Percentiles rank a stretch among this genome's conserved stretches.
These are phyloP conservation scores for Pleurotus eryngii DNA, from an alignment of 768 basidiomycete genomes.

Conservation along the genomic window DNA sequence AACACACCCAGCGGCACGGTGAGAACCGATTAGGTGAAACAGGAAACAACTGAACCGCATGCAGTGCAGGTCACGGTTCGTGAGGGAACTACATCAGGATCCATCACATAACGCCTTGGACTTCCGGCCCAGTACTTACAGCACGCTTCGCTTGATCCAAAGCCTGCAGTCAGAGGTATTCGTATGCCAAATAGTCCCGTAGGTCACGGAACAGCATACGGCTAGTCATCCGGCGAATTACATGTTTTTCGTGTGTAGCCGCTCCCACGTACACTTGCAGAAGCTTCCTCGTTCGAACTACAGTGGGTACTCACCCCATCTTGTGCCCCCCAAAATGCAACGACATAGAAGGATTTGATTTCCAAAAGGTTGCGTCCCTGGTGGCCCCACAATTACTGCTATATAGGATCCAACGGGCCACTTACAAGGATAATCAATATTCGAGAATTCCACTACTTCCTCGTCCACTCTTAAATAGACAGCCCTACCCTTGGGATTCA, in stretches of 20 bases:
- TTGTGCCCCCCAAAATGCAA: not conserved
- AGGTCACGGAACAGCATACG: not conserved
- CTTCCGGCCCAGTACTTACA: too few relatives aligned
- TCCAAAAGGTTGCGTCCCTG: not conserved
- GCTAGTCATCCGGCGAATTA: conserved; percentile 2
- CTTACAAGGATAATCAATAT: not conserved
- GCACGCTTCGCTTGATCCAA: too few relatives aligned
- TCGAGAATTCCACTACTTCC: not conserved
- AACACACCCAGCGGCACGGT: too few relatives aligned
- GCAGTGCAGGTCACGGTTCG: too few relatives aligned
- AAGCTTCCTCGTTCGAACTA: not conserved
- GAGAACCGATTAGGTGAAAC: too few relatives aligned
- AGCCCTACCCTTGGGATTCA: not conserved
- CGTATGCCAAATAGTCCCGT: too few relatives aligned
- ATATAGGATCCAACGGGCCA: not conserved
- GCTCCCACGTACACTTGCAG: conserved; percentile 1
- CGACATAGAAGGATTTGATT: not conserved
- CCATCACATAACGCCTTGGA: too few relatives aligned
- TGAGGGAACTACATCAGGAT: too few relatives aligned
- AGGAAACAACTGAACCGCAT: too few relatives aligned
- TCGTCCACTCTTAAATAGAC: not conserved
- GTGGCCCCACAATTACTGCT: not conserved
- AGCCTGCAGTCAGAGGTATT: too few relatives aligned
- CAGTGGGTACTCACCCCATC: not conserved
- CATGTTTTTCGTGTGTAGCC: conserved; percentile 3